phyloP scores from a whole-genome alignment of 2,329 filamentous ascomycete species.

The Monosporascus sp. region DNA sequence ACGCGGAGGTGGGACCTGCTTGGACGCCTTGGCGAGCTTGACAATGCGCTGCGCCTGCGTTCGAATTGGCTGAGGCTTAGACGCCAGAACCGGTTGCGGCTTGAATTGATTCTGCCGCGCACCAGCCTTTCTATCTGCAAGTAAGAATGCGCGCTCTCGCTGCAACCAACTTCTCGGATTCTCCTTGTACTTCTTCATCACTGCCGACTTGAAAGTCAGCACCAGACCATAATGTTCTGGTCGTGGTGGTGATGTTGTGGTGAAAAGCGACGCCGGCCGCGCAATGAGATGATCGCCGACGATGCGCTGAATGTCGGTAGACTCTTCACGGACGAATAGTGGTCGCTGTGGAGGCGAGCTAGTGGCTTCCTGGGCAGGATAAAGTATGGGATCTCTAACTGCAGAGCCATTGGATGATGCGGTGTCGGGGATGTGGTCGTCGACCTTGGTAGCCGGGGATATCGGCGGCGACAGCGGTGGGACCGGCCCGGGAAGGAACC shows the following conservation, averaged over 20 bases:
- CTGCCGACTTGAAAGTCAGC: conserved; percentile 47
- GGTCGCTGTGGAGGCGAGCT: conserved; percentile 41
- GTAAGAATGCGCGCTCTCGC: conserved; percentile 46
- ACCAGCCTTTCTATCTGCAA: conserved; percentile 41
- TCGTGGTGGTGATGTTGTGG: conserved; percentile 40
- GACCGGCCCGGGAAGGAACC: conserved; percentile 32
- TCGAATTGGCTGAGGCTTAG: conserved; percentile 30
- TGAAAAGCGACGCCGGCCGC: conserved; percentile 39
- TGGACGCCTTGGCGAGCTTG: conserved; percentile 28
- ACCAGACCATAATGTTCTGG: conserved; percentile 50
- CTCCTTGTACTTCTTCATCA: conserved; percentile 40
- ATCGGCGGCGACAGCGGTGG: conserved; percentile 53
- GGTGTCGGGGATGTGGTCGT: conserved; percentile 25
- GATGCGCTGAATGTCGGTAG: conserved; percentile 38
- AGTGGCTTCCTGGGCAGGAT: conserved; percentile 41
- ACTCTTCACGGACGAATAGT: conserved; percentile 42
- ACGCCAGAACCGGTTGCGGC: conserved; percentile 38
- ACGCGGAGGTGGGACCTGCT: conserved; percentile 21
- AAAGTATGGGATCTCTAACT: conserved; percentile 54
- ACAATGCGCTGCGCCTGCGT: conserved; percentile 28
- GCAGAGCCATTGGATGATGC: conserved; percentile 25
- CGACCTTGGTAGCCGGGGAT: conserved; percentile 44
- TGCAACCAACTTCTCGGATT: conserved; percentile 45
- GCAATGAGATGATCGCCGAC: conserved; percentile 47
- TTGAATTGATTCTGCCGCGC: conserved; percentile 31